These are phyloP conservation scores for Volvariella surrecta DNA, from an alignment of 1,284 basidiomycete genomes.

Conservation along the genomic window DNA sequence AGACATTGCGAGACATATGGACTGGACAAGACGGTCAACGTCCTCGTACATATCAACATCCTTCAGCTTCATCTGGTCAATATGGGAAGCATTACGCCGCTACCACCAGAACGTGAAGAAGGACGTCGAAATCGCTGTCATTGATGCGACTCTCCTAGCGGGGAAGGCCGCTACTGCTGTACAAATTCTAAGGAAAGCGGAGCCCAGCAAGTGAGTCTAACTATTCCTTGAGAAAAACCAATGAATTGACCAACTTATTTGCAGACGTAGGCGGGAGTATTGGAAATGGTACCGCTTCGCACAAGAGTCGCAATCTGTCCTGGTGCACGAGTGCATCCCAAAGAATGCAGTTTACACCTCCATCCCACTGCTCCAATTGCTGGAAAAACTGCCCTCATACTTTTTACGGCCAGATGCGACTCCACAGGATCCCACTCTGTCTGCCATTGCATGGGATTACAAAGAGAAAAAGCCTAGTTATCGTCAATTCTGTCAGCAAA, in stretches of 20 bases:
- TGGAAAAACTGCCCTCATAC: constrained; percentile 63
- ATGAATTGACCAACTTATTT: constrained; percentile 7
- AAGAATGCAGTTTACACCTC: constrained; percentile 56
- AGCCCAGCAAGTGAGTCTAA: constrained; percentile 46
- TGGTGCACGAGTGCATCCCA: constrained; percentile 62
- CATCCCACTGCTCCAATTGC: constrained; percentile 52
- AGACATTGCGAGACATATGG: constrained; percentile 60
- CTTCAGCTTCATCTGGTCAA: constrained; percentile 71
- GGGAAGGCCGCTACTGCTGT: constrained; percentile 54
- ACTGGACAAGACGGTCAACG: constrained; percentile 61
- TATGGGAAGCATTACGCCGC: constrained; percentile 72
- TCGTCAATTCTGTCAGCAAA: constrained; percentile 60
- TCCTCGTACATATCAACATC: constrained; percentile 67
- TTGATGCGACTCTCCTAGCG: constrained; percentile 53
- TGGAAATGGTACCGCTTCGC: constrained; percentile 71
- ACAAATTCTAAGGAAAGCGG: constrained; percentile 45
- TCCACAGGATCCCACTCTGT: constrained; percentile 26
- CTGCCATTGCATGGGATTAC: constrained; percentile 51
- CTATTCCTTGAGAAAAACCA: no score
- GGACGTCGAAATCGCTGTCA: constrained; percentile 66
- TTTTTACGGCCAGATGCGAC: constrained; percentile 37
- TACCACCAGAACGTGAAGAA: constrained; percentile 63
- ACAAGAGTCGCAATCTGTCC: constrained; percentile 64
- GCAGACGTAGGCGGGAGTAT: constrained; percentile 52
- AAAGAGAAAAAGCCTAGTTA: constrained; percentile 50